Evolutionary conservation across 2,329 filamentous ascomycete species (phyloP), one percentile per base, ranked within the genome.

Genomic region (Beauveria bassiana): DNA sequence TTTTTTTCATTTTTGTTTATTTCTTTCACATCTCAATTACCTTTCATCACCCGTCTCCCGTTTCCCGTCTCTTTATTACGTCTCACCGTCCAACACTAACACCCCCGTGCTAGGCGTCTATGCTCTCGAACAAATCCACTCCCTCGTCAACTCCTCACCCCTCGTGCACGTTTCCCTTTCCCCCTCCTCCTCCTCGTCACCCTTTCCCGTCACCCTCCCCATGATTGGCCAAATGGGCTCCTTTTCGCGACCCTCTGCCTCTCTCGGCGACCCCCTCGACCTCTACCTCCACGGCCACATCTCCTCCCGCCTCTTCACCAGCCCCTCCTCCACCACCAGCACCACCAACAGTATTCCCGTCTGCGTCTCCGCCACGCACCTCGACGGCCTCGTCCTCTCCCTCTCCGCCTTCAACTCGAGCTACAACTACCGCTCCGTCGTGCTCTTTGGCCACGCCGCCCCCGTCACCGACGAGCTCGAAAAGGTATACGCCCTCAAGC

Each of bases 261-360:
- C 80, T 58, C 72, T 82, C 20, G 79, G 82, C 56, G 86, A 91
- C 65, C 85, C 87, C 0, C 78, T 91, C 5, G 87, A 92, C 62
- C 81, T 88, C 64, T 96, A 96, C 72, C 81, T 96, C 8, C 91
- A 96, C 74, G 91, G 91, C 70, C 96, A 93, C 73, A 87, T 93
- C 67, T 90, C 86, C 63, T 86, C 86, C 1, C 87, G 91, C 8
- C 79, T 96, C 40, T 88, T 93, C 80, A 88, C 87, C 65, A 73
- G 89, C 8, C 79, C 85, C 16, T 67, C 24, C 47, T 12, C 18
- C 58, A 1, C 38, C 26, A 7, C 26, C 26, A 28, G 1, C 26
- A 9, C 7, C 40, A 6, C 7, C 49, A 10, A 16, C 34, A 87
- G 87, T 10, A 73, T 96, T 22, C 89, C 91, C 1, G 76, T 96